These are phyloP conservation scores for Capillidium rhysosporum DNA, from an alignment of 371 early-diverging fungal species.

Conservation along the genomic window DNA sequence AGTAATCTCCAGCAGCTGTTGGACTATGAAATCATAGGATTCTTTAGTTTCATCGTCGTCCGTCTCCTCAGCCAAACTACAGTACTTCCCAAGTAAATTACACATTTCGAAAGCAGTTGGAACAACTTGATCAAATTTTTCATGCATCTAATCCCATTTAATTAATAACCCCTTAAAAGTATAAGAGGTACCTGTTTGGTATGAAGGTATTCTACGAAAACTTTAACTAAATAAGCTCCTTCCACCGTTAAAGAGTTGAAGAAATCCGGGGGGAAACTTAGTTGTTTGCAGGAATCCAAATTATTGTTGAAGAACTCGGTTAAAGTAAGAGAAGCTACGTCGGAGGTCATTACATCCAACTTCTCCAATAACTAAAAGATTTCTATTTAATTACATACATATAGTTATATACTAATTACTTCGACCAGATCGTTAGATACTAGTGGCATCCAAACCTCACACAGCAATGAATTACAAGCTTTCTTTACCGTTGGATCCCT, in stretches of 20 bases:
- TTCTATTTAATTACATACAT: background rate
- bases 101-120: slow-evolving; percentile 55
- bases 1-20: slow-evolving; percentile 53
- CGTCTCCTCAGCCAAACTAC: slow-evolving; percentile 25
- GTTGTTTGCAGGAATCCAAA: slow-evolving; percentile 35
- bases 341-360: slow-evolving; percentile 57
- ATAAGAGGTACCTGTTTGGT: background rate
- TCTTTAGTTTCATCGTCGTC: slow-evolving; percentile 34
- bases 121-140: slow-evolving; percentile 15
- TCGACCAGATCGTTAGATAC: slow-evolving; percentile 53
- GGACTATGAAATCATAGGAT: slow-evolving; percentile 49
- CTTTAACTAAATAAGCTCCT: background rate
- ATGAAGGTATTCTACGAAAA: background rate
- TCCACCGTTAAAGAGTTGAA: background rate
- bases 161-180: background rate
- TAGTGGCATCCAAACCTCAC: slow-evolving; percentile 53
- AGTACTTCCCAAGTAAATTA: slow-evolving; percentile 38
- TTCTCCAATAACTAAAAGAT: slow-evolving; percentile 37
- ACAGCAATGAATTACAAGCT: slow-evolving; percentile 48
- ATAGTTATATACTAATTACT: slow-evolving; percentile 10
- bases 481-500: slow-evolving; percentile 49
- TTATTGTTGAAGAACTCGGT: slow-evolving; percentile 40
- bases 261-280: slow-evolving; percentile 27
- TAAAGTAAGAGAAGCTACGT: slow-evolving; percentile 39
- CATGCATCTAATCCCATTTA: background rate